phyloP scores from a whole-genome alignment of 2,329 filamentous ascomycete species.

The Botrytis porri region DNA sequence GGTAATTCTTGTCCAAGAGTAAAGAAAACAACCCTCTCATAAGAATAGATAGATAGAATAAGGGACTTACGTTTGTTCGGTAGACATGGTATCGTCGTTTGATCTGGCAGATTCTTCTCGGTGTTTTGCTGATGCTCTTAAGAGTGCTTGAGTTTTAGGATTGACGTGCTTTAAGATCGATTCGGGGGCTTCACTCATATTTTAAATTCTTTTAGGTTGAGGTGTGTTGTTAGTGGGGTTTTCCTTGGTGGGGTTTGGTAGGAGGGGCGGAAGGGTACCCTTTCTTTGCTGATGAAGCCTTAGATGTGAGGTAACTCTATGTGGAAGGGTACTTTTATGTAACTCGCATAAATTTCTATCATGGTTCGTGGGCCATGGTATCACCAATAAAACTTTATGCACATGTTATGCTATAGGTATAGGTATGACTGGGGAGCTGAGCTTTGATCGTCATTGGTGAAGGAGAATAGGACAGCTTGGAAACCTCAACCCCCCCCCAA shows the following conservation, averaged over 20 bases:
- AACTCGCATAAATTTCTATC: background rate
- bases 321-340: background rate
- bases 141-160: slow-evolving; percentile 46
- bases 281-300: background rate
- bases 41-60: background rate
- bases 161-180: slow-evolving; percentile 47
- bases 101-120: slow-evolving; percentile 36
- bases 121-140: slow-evolving; percentile 40
- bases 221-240: slow-evolving; percentile 25
- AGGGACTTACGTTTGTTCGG: slow-evolving; percentile 73
- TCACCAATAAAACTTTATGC: slow-evolving; percentile 8
- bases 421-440: background rate
- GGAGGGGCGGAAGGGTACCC: slow-evolving; percentile 7
- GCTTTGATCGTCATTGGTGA: slow-evolving; percentile 11
- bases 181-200: slow-evolving; percentile 29
- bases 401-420: background rate
- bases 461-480: slow-evolving; percentile 25
- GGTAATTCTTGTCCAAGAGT: background rate
- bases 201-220: slow-evolving; percentile 23
- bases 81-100: slow-evolving; percentile 55
- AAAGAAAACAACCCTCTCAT: background rate
- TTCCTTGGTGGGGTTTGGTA: slow-evolving; percentile 19
- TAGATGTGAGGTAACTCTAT: background rate
- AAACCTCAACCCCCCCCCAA: slow-evolving; percentile 13
- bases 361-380: background rate